phyloP scores from a whole-genome alignment of 352 stramenopile genomes.

The Pythium insidiosum region DNA sequence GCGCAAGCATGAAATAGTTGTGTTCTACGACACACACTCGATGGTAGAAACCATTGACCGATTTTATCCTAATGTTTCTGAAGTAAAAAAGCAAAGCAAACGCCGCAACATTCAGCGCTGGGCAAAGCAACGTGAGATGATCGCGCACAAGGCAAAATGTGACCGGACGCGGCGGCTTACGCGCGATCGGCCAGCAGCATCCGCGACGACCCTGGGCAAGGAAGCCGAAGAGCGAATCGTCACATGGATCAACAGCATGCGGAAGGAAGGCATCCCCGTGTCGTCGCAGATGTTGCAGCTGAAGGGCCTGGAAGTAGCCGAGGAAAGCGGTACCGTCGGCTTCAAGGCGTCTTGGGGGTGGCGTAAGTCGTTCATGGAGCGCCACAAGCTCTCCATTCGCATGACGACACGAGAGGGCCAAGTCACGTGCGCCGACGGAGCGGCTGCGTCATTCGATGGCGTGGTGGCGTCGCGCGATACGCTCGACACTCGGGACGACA shows the following conservation, averaged over 20 bases:
- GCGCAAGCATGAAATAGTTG: neutral
- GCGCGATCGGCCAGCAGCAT: neutral
- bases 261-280: conserved; percentile 3
- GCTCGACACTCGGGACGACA: neutral
- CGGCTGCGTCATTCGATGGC: no score
- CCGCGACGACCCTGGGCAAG: neutral
- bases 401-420: conserved; percentile 1
- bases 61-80: neutral
- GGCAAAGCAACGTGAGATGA: neutral
- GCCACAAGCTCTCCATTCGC: conserved; percentile 6
- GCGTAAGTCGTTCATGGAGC: conserved; percentile 1
- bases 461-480: neutral
- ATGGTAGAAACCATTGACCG: conserved; percentile 1
- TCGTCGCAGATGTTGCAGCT: conserved; percentile 3
- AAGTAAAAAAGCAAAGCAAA: conserved; percentile 1
- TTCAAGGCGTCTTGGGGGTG: conserved; percentile 4
- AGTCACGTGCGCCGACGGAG: no score
- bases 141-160: conserved; percentile 1
- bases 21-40: neutral
- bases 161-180: neutral
- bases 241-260: conserved; percentile 1
- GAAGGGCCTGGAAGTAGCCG: neutral
- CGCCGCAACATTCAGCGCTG: conserved; percentile 1
- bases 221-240: conserved; percentile 1
- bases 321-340: neutral